Percentiles rank a stretch among this genome's conserved stretches.
Conservation (phyloP, 768 basidiomycete species). For the Leccinum sublutescens region DNA sequence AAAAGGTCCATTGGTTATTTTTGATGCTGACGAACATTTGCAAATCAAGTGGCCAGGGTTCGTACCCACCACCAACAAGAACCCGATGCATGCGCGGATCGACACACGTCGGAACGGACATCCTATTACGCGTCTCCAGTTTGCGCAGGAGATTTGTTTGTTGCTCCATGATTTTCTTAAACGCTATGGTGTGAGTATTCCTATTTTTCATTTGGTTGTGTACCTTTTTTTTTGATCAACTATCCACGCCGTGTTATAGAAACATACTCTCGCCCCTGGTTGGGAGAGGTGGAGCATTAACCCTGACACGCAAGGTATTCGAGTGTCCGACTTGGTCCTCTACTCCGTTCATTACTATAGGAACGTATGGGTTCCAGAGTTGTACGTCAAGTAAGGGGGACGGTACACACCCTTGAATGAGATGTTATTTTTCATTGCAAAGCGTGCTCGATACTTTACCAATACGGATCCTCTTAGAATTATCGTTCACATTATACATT, state of each 20-base stretch:
- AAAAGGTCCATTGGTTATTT: not conserved
- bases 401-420: no score
- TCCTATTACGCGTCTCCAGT: not conserved
- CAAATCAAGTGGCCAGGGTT: constrained; percentile 3
- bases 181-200: not conserved
- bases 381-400: not conserved
- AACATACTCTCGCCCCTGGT: not conserved
- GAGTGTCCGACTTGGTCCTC: not conserved
- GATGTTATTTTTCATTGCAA: no score
- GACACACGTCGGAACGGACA: not conserved
- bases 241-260: not conserved
- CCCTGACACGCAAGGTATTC: not conserved
- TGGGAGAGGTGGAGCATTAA: not conserved
- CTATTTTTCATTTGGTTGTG: not conserved
- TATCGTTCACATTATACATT: not conserved
- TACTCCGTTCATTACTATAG: not conserved
- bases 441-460: no score
- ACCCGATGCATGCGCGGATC: not conserved
- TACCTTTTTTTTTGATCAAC: not conserved
- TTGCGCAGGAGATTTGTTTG: not conserved
- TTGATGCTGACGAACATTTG: not conserved
- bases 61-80: not conserved
- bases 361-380: not conserved
- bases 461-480: not conserved
- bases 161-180: not conserved